Percentiles rank a stretch among this genome's conserved stretches.
Conservation (phyloP, 2,329 filamentous ascomycete species). For the Phaeosphaeria sp. region DNA sequence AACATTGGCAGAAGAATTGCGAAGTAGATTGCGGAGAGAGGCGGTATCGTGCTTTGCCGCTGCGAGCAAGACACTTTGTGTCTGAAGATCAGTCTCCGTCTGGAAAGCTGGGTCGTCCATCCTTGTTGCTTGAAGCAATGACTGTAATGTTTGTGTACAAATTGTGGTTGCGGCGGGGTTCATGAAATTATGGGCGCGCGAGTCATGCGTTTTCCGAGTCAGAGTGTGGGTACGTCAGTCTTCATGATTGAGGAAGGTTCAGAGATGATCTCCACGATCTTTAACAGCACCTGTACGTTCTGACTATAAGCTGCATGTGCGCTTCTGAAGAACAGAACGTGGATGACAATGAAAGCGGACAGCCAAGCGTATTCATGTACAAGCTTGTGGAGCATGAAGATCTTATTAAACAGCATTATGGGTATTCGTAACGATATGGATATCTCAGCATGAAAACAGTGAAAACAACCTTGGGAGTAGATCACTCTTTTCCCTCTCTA, state of each 20-base stretch:
- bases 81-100: conserved; percentile 52
- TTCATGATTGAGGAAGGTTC: too few species aligned
- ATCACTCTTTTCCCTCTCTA: background rate
- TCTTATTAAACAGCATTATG: background rate
- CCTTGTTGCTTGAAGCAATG: background rate
- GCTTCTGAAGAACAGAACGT: background rate
- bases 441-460: background rate
- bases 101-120: conserved; percentile 45
- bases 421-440: background rate
- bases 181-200: conserved; percentile 3
- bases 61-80: conserved; percentile 69
- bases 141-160: background rate
- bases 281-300: too few species aligned
- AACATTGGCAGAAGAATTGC: conserved; percentile 69
- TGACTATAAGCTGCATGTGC: too few species aligned
- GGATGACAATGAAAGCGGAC: background rate
- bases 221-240: background rate
- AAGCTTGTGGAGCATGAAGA: background rate
- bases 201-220: background rate
- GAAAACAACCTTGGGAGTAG: background rate
- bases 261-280: too few species aligned
- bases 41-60: conserved; percentile 71
- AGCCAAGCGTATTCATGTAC: background rate
- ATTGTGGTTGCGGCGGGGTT: conserved; percentile 3
- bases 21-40: conserved; percentile 72